phyloP scores from a whole-genome alignment of 257 asterid species.

The Scutellaria minor region DNA sequence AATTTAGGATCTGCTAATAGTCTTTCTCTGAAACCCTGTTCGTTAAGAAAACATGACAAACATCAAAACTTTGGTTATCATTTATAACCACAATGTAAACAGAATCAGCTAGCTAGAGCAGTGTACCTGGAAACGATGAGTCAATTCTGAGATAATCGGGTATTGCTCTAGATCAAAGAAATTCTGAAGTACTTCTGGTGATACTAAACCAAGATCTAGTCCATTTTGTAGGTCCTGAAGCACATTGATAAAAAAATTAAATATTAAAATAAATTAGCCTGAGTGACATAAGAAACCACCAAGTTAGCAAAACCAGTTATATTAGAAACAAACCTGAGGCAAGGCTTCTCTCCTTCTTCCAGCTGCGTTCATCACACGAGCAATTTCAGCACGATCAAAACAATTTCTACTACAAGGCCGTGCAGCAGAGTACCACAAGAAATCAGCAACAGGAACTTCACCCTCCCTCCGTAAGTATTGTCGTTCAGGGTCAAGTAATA shows the following conservation, averaged over 20 bases:
- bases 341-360: constrained; percentile 87
- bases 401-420: constrained; percentile 87
- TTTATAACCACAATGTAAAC: constrained; percentile 4
- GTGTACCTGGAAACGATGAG: constrained; percentile 75
- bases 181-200: constrained; percentile 89
- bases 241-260: background rate
- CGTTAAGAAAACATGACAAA: constrained; percentile 21
- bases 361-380: constrained; percentile 93
- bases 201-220: constrained; percentile 86
- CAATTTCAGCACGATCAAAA: constrained; percentile 94
- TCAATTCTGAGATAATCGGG: constrained; percentile 71
- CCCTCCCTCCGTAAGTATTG: constrained; percentile 81
- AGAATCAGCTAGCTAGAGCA: background rate
- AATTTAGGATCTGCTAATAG: constrained; percentile 89
- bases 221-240: constrained; percentile 87
- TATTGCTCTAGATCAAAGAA: constrained; percentile 81
- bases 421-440: constrained; percentile 92
- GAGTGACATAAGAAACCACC: no score
- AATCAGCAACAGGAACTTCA: constrained; percentile 87
- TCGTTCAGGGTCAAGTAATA: constrained; percentile 82
- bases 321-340: constrained; percentile 66
- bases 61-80: background rate
- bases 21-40: constrained; percentile 93
- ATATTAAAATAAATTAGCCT: no score
- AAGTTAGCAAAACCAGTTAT: no score